A percentile compares a stretch with the other conserved stretches of the same genome.
These are phyloP conservation scores for Neonectria sp. DNA, from an alignment of 2,329 filamentous ascomycete species.

Conservation along the genomic window DNA sequence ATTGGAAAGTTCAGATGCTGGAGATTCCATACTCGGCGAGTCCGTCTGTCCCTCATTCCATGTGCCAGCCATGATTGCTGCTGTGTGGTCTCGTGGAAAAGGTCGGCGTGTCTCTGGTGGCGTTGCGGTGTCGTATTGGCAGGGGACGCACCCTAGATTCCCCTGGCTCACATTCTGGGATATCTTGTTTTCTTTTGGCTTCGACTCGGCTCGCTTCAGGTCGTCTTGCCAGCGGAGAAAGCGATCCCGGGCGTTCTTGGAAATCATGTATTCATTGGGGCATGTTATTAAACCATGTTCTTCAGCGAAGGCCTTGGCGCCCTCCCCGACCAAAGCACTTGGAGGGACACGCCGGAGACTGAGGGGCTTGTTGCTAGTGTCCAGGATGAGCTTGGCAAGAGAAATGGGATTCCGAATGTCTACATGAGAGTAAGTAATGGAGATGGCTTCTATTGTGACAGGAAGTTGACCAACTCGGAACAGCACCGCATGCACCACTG, in stretches of 20 bases:
- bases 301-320: conserved; percentile 88
- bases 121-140: conserved; percentile 53
- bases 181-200: conserved; percentile 48
- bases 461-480: conserved; percentile 78
- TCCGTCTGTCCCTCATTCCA: conserved; percentile 77
- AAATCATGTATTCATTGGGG: conserved; percentile 84
- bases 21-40: conserved; percentile 61
- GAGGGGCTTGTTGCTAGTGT: conserved; percentile 82
- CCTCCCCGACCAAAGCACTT: conserved; percentile 89
- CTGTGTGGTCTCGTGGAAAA: conserved; percentile 63
- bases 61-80: conserved; percentile 69
- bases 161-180: conserved; percentile 30
- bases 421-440: conserved; percentile 53
- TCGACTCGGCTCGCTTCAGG: conserved; percentile 73
- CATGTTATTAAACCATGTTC: conserved; percentile 82
- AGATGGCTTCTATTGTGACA: not conserved
- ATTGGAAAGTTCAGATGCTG: conserved; percentile 37
- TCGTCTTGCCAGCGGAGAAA: conserved; percentile 86
- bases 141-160: conserved; percentile 45
- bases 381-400: conserved; percentile 86
- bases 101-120: conserved; percentile 44
- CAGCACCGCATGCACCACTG: conserved; percentile 93
- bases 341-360: conserved; percentile 91
- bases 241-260: conserved; percentile 82
- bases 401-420: conserved; percentile 95